Base-by-base conservation (phyloP, 768 basidiomycete species). In the Leccinum longicurvipes region DNA sequence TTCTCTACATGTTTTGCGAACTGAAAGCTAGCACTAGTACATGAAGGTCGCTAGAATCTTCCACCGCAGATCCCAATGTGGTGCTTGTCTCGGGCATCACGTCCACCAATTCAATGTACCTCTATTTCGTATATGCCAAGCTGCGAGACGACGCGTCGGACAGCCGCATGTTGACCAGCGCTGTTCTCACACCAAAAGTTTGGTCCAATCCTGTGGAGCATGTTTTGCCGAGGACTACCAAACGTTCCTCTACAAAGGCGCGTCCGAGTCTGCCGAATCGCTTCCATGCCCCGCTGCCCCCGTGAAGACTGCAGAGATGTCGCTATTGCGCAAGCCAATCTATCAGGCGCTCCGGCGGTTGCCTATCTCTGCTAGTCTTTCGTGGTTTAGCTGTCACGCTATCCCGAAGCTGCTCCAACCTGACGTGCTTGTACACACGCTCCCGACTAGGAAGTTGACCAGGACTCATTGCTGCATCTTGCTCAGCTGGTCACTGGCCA, bases 191-290 rank as follows among this genome's bases (percentile, higher is more conserved):
- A 91, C 60, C 84, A 87, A 63, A 86, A 86, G 61, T 81, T 82
- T 52, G 76, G 73, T 11, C 85, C 84, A 0, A 82, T 73, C 50
- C 69, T 89, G 8, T 92, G 91, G 90, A 74, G 73, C 21, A 75
- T 76, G 3, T 71, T 91, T 92, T 1, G 89, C 87, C 10, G 66
- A 73, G 1, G 88, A 93, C 67, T 91, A 91, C 59, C 87, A 87
- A 61, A 72, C 76, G 0, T 73, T 91, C 48, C 71, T 86, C 3
- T 77, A 81, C 1, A 74, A 82, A n/a, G 90, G 90, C 8, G 64
- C 69, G 1, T 62, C 72, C 7, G 51, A 64, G 55, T 72, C 28
- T 36, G 60, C 48, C 12, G 62, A 27, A 14, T 57, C 55, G n/a
- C 49, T 59, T n/a, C 47, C 60, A 6, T n/a, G n/a, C n/a, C 64